phyloP scores from a whole-genome alignment of 1,284 basidiomycete genomes.

The Ustilago sp. region DNA sequence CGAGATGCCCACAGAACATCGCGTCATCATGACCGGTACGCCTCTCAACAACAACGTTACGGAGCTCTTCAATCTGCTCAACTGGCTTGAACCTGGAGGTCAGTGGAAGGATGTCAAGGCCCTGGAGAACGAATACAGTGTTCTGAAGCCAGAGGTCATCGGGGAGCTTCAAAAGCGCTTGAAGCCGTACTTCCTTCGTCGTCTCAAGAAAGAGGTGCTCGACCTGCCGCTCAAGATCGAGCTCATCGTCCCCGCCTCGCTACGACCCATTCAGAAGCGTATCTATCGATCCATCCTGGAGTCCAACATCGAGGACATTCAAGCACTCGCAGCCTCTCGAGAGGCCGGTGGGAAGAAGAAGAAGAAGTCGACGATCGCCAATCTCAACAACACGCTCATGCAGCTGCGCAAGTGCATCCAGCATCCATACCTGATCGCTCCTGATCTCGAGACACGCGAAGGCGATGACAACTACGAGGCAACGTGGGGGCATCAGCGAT shows the following conservation, averaged over 20 bases:
- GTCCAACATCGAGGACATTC: slow-evolving; percentile 57
- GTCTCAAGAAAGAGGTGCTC: slow-evolving; percentile 91
- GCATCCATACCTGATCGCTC: slow-evolving; percentile 79
- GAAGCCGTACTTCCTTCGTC: slow-evolving; percentile 90
- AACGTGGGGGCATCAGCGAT: slow-evolving; percentile 79
- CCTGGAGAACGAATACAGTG: slow-evolving; percentile 50
- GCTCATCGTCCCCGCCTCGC: slow-evolving; percentile 87
- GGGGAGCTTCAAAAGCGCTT: slow-evolving; percentile 81
- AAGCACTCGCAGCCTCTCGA: slow-evolving; percentile 46
- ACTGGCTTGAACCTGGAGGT: slow-evolving; percentile 52
- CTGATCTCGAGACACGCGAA: slow-evolving; percentile 77
- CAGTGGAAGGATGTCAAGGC: slow-evolving; percentile 52
- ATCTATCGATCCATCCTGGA: slow-evolving; percentile 76
- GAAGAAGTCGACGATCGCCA: slow-evolving; percentile 45
- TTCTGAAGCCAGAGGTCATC: slow-evolving; percentile 60
- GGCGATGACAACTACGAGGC: slow-evolving; percentile 75
- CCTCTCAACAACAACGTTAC: slow-evolving; percentile 96
- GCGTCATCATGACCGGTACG: slow-evolving; percentile 92
- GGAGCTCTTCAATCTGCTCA: slow-evolving; percentile 72
- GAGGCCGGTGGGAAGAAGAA: slow-evolving; percentile 17
- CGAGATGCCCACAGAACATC: slow-evolving; percentile 81
- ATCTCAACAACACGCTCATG: slow-evolving; percentile 64
- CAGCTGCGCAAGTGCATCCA: slow-evolving; percentile 65
- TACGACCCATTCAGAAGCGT: slow-evolving; percentile 87
- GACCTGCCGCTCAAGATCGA: slow-evolving; percentile 85